Evolutionary conservation across 306 rosid species (phyloP).

Genomic region (Sicyos edulis): DNA sequence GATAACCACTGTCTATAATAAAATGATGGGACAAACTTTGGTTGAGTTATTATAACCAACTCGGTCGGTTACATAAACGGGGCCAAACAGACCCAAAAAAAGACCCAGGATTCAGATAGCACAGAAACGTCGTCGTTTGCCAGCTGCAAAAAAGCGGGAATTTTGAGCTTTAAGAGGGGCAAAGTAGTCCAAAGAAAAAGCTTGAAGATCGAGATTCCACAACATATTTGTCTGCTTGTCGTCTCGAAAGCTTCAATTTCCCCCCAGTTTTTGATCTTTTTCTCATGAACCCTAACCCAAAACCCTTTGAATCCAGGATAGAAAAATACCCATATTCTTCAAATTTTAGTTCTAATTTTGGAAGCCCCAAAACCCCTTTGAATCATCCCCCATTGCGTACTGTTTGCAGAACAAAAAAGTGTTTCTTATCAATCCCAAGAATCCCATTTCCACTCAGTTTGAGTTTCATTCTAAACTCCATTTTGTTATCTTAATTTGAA

Average conservation of each 20-base stretch:
- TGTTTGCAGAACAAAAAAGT: neutral
- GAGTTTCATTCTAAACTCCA: neutral
- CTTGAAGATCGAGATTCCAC: slow-evolving; percentile 36
- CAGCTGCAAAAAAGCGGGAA: neutral
- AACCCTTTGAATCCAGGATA: neutral
- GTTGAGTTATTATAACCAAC: too few species aligned
- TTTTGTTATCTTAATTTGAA: neutral
- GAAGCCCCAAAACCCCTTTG: neutral
- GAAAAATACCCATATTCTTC: neutral
- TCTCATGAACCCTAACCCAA: slow-evolving; percentile 15
- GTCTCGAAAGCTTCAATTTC: slow-evolving; percentile 18
- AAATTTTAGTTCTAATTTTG: neutral
- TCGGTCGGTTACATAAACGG: too few species aligned
- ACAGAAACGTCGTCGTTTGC: neutral
- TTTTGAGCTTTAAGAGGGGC: slow-evolving; percentile 15
- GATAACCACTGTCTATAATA: too few species aligned
- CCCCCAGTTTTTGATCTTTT: neutral
- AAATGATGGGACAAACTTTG: too few species aligned
- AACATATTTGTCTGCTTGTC: slow-evolving; percentile 27
- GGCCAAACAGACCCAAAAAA: too few species aligned
- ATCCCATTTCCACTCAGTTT: neutral
- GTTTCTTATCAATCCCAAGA: neutral
- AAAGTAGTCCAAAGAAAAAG: slow-evolving; percentile 26
- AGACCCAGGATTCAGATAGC: neutral
- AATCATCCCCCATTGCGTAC: neutral